Evolutionary conservation across 108 stramenopile species (phyloP).

Genomic region (Aurantiochytrium sp.): DNA sequence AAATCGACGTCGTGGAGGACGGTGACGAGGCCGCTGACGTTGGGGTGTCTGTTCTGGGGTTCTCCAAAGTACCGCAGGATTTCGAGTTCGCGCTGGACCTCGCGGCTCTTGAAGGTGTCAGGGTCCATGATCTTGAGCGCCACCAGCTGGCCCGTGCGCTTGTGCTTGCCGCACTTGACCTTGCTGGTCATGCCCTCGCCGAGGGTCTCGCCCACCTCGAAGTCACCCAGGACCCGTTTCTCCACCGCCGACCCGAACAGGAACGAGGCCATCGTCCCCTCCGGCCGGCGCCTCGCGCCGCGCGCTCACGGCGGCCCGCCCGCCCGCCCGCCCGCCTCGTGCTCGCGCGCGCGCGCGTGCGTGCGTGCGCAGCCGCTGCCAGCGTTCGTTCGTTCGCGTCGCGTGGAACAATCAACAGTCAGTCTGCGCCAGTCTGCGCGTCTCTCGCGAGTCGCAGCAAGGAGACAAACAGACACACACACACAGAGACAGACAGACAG

Average conservation of each 20-base stretch:
- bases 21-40: neutral
- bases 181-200: constrained; percentile 14
- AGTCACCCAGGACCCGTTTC: neutral
- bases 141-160: neutral
- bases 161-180: neutral
- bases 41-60: neutral
- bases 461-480: too few species aligned
- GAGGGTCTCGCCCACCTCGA: constrained; percentile 6
- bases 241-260: neutral
- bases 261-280: neutral
- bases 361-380: too few species aligned
- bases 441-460: too few species aligned
- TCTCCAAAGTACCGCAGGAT: constrained; percentile 14
- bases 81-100: neutral
- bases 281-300: too few species aligned
- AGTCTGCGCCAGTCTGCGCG: too few species aligned
- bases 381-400: too few species aligned
- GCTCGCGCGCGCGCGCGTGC: too few species aligned
- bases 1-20: neutral
- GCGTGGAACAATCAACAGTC: too few species aligned
- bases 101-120: neutral
- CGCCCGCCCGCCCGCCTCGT: too few species aligned
- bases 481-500: too few species aligned
- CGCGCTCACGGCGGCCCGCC: too few species aligned
- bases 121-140: constrained; percentile 2